Base-by-base conservation (phyloP, 1,284 basidiomycete genomes). In the Ganoderma lucidum region DNA sequence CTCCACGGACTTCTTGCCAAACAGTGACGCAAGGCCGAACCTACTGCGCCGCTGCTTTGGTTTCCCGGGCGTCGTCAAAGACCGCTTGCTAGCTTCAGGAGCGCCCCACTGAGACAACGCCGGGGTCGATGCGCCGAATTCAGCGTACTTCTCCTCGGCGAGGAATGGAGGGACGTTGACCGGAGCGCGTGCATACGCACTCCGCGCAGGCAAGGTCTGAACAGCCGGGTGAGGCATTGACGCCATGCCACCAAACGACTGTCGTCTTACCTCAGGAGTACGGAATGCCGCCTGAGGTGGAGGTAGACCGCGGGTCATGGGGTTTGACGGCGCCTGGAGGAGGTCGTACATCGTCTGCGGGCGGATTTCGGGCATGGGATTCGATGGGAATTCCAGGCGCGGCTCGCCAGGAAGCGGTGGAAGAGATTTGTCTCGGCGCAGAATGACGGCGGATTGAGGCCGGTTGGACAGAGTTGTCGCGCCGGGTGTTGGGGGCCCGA, bases 321-420 rank as follows among this genome's bases (percentile, higher is more conserved):
- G 81, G 53, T 79, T 80, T 37, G 63, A 83, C 78, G 39, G 82
- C 82, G 41, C 77, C 66, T 83, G 82, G 44, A 84, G 85, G 65
- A 87, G 83, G 75, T 90, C 88, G 71, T 87, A 91, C 69, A 93
- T 81, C 2, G 92, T 93, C 66, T 87, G 87, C 4, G 92, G 92
- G 30, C 92, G 85, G 19, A 74, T 71, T 48, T 89, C 88, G 1
- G 81, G 77, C 66, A 79, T 75, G 19, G 73, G 56, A 44, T 76
- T 73, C 35, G 79, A 75, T n/a, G 83, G 83, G 63, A 84, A 80
- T 63, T 78, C 79, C 32, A 80, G 74, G 12, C 74, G 71, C 14
- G 76, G 72, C 28, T 93, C 92, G 19, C 83, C 84, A 6, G 91
- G 93, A 51, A 94, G 84, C 12, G 93, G 93, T 3, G 93, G 93